These are phyloP conservation scores for Pelargonium nanum DNA, from an alignment of 345 rosid species.

Conservation along the genomic window DNA sequence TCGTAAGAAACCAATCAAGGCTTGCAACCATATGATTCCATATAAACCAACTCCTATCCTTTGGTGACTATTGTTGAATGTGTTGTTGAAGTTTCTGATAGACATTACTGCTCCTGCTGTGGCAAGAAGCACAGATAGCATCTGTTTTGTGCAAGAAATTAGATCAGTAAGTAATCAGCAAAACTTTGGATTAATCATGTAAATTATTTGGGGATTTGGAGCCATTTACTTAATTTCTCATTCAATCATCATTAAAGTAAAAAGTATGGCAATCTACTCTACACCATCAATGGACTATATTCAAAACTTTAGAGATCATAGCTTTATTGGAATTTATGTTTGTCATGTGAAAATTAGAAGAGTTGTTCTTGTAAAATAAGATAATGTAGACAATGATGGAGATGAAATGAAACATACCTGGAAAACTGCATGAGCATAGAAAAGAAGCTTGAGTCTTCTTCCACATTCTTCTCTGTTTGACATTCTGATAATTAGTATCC, in stretches of 20 bases:
- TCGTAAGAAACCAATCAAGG: conserved; percentile 43
- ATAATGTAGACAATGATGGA: conserved; percentile 1
- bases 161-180: background rate
- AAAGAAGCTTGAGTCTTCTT: conserved; percentile 38
- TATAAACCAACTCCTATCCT: conserved; percentile 59
- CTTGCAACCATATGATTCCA: conserved; percentile 73
- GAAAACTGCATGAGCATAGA: conserved; percentile 55
- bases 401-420: conserved; percentile 40
- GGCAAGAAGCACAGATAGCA: conserved; percentile 42
- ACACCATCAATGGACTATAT: no score
- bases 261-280: no score
- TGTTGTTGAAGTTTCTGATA: conserved; percentile 57
- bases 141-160: conserved; percentile 22
- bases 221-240: no score
- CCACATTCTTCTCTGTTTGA: conserved; percentile 45
- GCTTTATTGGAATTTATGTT: background rate
- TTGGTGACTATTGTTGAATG: conserved; percentile 73
- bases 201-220: background rate
- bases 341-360: background rate
- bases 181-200: background rate
- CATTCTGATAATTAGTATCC: conserved; percentile 61
- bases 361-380: background rate
- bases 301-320: no score
- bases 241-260: no score
- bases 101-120: conserved; percentile 76